These are phyloP conservation scores for Bocquillonia castaneifolia DNA, from an alignment of 441 rosid species.

Conservation along the genomic window DNA sequence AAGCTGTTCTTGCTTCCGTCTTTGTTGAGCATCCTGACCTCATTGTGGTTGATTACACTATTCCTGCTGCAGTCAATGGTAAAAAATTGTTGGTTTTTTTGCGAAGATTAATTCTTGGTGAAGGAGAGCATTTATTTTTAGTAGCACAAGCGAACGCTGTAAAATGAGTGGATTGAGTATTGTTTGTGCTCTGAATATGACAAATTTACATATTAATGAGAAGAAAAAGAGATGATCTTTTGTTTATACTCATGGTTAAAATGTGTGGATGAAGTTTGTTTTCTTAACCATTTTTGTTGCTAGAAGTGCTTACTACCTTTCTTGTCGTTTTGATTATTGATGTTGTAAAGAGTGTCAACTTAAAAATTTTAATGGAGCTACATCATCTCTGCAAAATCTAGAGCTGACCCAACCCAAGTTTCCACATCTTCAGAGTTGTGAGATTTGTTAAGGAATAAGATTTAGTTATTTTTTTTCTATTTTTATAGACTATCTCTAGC, in stretches of 20 bases:
- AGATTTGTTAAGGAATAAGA: not conserved
- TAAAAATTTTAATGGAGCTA: too few relatives aligned
- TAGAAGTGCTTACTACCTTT: too few relatives aligned
- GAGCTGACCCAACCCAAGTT: not conserved
- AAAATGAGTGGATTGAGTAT: not conserved
- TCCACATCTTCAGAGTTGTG: not conserved
- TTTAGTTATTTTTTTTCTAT: not conserved
- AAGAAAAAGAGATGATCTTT: not conserved
- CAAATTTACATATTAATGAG: not conserved
- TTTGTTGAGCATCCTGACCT: slow-evolving; percentile 54
- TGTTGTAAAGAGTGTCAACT: too few relatives aligned
- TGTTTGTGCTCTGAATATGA: not conserved
- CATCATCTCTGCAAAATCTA: too few relatives aligned
- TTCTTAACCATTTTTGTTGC: too few relatives aligned
- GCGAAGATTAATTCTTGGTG: too few relatives aligned
- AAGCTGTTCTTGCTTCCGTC: slow-evolving; percentile 53
- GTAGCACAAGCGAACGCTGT: not conserved
- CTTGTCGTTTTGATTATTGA: too few relatives aligned
- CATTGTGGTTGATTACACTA: slow-evolving; percentile 75
- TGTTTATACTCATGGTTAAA: not conserved
- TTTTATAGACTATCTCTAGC: too few relatives aligned
- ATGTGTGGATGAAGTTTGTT: not conserved
- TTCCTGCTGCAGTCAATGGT: slow-evolving; percentile 84
- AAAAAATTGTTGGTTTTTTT: not conserved
- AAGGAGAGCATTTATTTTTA: not conserved